Base-by-base conservation (phyloP, 2,329 filamentous ascomycete genomes). In the Capronia americana region DNA sequence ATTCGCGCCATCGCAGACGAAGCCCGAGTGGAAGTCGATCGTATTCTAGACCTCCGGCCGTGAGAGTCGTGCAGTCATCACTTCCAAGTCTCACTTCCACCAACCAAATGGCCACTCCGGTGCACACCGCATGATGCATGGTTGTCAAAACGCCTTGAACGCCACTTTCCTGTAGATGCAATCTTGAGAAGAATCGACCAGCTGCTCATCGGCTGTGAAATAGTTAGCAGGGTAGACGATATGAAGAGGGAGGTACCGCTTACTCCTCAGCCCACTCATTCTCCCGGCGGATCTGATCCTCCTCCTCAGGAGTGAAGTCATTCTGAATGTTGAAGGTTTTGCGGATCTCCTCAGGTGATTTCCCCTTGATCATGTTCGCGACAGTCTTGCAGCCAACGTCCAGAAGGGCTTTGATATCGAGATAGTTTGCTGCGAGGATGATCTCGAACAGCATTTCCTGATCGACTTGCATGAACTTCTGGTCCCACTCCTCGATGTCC, bases 281-380 rank as follows among this genome's bases (percentile, higher is more conserved):
- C 84, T 95, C 92, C 3, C 92, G 88, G 64, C 92, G 90, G 71
- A 95, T 99, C 86, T 99, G 95, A 77, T 99, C 95, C 81, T 99
- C 95, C 83, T 99, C 95, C 81, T 99, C 95, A 2, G 94, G 92
- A 0, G 95, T 98, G 83, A 99, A 99, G 80, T 99, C 95, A 75
- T 99, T 99, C 76, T 96, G 95, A 76, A 99, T 99, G 83, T 99
- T 99, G 85, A 99, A 99, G 0, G 95, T 99, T 86, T 98, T 99
- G 59, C 95, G 92, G 75, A 99, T 99, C 84, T 99, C 95, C 79
- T 99, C 95, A 2, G 95, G 95, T 0, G 93, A 97, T 86, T 99
- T 99, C 83, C 95, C 95, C 91, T 99, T 99, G 86, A 99, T 99
- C 95, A 99, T 99, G 83, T 99, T 99, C 69, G 95, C 95, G 17